Conservation (phyloP, 2,329 filamentous ascomycete genomes). For the Didymellaceae sp. region DNA sequence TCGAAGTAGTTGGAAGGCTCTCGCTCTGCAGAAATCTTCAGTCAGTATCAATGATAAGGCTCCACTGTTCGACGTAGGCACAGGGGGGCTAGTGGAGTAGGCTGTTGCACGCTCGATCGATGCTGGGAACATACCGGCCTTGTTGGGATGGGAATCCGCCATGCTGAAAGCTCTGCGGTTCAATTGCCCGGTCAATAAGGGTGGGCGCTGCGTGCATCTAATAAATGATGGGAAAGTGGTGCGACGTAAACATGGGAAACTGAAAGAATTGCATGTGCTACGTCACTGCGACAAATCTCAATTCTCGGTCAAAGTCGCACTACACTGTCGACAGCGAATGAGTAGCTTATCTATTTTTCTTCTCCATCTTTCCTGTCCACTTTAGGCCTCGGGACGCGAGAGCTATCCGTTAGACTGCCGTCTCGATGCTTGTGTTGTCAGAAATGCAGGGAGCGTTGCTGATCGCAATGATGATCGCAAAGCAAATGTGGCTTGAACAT, state of each 20-base stretch:
- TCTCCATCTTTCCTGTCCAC: conserved; percentile 7
- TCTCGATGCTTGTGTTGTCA: not conserved
- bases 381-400: not conserved
- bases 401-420: not conserved
- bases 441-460: conserved; percentile 6
- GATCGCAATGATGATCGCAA: conserved; percentile 14
- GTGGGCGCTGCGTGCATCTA: not conserved
- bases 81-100: conserved; percentile 1
- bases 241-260: conserved; percentile 19
- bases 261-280: conserved; percentile 31
- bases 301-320: conserved; percentile 17
- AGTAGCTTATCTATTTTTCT: not conserved
- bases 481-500: conserved; percentile 8
- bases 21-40: conserved; percentile 3
- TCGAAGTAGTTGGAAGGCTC: conserved; percentile 10
- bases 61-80: conserved; percentile 1
- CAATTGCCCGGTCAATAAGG: not conserved
- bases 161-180: conserved; percentile 14
- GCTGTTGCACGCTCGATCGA: not conserved
- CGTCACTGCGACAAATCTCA: conserved; percentile 22
- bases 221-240: conserved; percentile 8
- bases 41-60: conserved; percentile 2
- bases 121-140: conserved; percentile 8
- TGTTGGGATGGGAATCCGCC: conserved; percentile 15
- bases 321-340: conserved; percentile 3